Conservation (phyloP, 2,329 filamentous ascomycete species). For the Pseudogymnoascus sp. region DNA sequence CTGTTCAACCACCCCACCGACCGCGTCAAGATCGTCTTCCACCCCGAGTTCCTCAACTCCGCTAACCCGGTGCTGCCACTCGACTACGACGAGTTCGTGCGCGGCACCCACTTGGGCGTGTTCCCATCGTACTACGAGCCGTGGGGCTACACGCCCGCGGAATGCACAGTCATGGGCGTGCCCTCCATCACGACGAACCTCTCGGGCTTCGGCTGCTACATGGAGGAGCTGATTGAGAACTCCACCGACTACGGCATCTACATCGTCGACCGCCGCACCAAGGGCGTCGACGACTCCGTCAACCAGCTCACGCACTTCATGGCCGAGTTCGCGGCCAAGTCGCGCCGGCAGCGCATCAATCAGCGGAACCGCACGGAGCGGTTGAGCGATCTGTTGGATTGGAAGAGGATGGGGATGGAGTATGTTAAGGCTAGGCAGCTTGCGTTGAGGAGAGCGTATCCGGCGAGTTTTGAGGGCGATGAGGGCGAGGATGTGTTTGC, state of each 20-base stretch:
- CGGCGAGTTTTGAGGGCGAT: constrained; percentile 67
- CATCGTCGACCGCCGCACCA: constrained; percentile 91
- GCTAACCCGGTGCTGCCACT: constrained; percentile 90
- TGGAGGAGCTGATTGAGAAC: constrained; percentile 98
- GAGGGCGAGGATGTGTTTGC: constrained; percentile 87
- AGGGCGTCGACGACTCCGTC: constrained; percentile 94
- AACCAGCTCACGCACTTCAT: constrained; percentile 90
- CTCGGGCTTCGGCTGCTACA: constrained; percentile 97
- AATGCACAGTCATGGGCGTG: constrained; percentile 98
- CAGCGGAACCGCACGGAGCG: constrained; percentile 95
- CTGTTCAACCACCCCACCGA: constrained; percentile 94
- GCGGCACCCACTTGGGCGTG: constrained; percentile 89
- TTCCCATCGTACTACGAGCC: constrained; percentile 99
- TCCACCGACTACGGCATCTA: constrained; percentile 98
- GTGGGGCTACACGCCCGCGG: constrained; percentile 96
- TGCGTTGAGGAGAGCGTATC: constrained; percentile 85
- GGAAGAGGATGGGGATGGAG: constrained; percentile 99
- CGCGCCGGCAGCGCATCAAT: constrained; percentile 93
- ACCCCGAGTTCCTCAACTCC: constrained; percentile 94
- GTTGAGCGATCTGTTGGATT: constrained; percentile 89
- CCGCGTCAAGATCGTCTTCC: constrained; percentile 96
- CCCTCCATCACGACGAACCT: constrained; percentile 97
- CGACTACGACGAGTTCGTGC: constrained; percentile 98
- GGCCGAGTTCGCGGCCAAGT: constrained; percentile 92
- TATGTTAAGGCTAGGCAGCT: constrained; percentile 96